Evolutionary conservation across 768 basidiomycete genomes (phyloP).

Genomic region (Pleurotus tuoliensis): DNA sequence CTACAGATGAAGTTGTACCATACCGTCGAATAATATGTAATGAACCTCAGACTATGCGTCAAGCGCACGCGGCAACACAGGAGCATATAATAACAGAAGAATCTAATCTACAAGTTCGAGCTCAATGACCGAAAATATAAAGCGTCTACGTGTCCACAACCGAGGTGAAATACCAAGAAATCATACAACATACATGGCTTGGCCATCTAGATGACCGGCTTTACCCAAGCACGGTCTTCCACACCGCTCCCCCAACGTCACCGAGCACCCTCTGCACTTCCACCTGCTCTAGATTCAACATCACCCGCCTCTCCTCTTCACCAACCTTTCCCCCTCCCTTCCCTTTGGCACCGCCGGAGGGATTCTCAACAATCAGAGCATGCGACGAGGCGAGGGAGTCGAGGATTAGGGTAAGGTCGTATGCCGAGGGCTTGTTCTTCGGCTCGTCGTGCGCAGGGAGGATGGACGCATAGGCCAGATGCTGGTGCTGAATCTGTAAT

Average conservation of each 20-base stretch:
- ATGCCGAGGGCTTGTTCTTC: slow-evolving; percentile 48
- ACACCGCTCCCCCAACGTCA: slow-evolving; percentile 67
- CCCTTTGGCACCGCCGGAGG: slow-evolving; percentile 49
- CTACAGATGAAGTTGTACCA: no score
- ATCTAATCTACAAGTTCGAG: no score
- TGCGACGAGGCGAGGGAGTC: slow-evolving; percentile 76
- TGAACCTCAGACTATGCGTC: no score
- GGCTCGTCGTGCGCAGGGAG: slow-evolving; percentile 61
- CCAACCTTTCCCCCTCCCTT: slow-evolving; percentile 51
- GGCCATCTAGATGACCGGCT: no score
- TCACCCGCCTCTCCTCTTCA: slow-evolving; percentile 62
- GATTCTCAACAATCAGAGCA: slow-evolving; percentile 72
- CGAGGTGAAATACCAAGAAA: no score
- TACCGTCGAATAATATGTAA: no score
- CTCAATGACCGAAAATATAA: no score
- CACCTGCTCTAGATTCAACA: slow-evolving; percentile 78
- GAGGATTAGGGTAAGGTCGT: slow-evolving; percentile 67
- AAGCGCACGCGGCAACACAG: no score
- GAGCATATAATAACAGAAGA: no score
- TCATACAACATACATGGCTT: no score
- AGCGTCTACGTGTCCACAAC: no score
- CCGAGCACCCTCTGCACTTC: slow-evolving; percentile 86
- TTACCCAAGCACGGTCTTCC: slow-evolving; percentile 49
- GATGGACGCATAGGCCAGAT: slow-evolving; percentile 62
- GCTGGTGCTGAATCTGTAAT: slow-evolving; percentile 68